A percentile compares a stretch with the other conserved stretches of the same genome.
Evolutionary conservation across 495 filamentous ascomycete species (phyloP).

Genomic region (Neurospora discreta): DNA sequence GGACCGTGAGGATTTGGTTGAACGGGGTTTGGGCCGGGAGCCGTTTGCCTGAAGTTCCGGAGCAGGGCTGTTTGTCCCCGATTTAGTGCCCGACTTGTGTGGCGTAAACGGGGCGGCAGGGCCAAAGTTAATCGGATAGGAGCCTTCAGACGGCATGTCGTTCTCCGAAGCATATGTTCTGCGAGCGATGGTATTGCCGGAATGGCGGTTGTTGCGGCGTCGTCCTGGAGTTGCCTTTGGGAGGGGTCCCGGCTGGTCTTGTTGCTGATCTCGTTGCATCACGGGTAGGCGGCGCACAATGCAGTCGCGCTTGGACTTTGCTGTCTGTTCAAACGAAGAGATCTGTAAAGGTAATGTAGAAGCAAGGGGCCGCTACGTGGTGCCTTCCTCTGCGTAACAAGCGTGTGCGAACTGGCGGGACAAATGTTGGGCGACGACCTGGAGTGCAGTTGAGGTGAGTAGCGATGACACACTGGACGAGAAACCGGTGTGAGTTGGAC

Average conservation of each 20-base stretch:
- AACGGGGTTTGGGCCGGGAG: constrained; percentile 18
- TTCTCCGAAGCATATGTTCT: constrained; percentile 40
- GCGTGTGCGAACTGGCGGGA: neutral
- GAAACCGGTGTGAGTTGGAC: neutral
- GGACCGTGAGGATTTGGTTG: constrained; percentile 24
- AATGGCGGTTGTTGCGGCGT: constrained; percentile 27
- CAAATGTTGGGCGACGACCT: neutral
- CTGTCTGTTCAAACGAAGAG: constrained; percentile 4
- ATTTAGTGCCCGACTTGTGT: constrained; percentile 20
- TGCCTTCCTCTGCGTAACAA: neutral
- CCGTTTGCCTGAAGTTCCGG: constrained; percentile 14
- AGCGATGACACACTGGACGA: neutral
- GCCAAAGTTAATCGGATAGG: constrained; percentile 13
- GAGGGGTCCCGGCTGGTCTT: constrained; percentile 2
- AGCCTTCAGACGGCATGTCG: constrained; percentile 23
- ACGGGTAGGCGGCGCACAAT: neutral
- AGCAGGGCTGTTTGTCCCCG: constrained; percentile 10
- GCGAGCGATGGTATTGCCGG: constrained; percentile 21
- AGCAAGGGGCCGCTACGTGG: neutral
- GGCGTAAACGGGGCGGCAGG: constrained; percentile 27
- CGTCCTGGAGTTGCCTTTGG: constrained; percentile 28
- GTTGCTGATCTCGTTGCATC: constrained; percentile 20
- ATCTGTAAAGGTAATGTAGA: constrained; percentile 2
- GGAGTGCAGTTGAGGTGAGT: neutral
- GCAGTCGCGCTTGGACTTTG: neutral